A percentile compares a stretch with the other conserved stretches of the same genome.
Evolutionary conservation across 2,329 filamentous ascomycete genomes (phyloP).

Genomic region (Xylariaceae sp.): DNA sequence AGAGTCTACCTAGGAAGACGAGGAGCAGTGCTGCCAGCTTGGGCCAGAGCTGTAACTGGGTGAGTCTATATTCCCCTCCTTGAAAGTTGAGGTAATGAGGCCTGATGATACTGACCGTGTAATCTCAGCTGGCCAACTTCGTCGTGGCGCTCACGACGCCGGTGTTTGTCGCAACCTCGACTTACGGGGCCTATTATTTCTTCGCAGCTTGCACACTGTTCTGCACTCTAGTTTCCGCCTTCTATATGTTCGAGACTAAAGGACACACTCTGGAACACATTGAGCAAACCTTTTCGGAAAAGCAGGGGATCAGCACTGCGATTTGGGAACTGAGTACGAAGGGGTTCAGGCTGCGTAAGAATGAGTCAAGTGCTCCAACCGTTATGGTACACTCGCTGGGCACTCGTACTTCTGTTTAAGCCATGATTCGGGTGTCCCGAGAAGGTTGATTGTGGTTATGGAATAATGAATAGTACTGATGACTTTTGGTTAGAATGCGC

Average conservation of each 20-base stretch:
- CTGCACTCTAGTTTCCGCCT: constrained; percentile 39
- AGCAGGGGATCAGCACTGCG: constrained; percentile 11
- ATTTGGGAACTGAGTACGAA: constrained; percentile 6
- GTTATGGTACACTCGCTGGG: neutral
- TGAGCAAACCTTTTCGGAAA: constrained; percentile 29
- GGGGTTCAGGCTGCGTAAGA: constrained; percentile 7
- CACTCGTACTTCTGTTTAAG: neutral
- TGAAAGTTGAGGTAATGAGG: neutral
- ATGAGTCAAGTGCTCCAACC: constrained; percentile 10
- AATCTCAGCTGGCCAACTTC: constrained; percentile 44
- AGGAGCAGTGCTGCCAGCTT: constrained; percentile 57
- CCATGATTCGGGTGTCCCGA: neutral
- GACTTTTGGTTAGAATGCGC: neutral
- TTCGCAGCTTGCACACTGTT: constrained; percentile 46
- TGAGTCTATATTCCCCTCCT: constrained; percentile 22
- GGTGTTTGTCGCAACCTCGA: constrained; percentile 42
- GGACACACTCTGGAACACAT: constrained; percentile 47
- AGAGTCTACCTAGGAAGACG: constrained; percentile 59
- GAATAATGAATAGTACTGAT: neutral
- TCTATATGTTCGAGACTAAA: constrained; percentile 48
- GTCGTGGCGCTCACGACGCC: constrained; percentile 49
- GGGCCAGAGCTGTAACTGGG: constrained; percentile 57
- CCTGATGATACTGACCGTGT: neutral
- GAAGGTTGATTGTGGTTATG: neutral
- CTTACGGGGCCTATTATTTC: constrained; percentile 48